Evolutionary conservation across 176 grass and related monocot species (phyloP), one percentile per base, ranked within the genome.

Genomic region (Oryza brachyantha): DNA sequence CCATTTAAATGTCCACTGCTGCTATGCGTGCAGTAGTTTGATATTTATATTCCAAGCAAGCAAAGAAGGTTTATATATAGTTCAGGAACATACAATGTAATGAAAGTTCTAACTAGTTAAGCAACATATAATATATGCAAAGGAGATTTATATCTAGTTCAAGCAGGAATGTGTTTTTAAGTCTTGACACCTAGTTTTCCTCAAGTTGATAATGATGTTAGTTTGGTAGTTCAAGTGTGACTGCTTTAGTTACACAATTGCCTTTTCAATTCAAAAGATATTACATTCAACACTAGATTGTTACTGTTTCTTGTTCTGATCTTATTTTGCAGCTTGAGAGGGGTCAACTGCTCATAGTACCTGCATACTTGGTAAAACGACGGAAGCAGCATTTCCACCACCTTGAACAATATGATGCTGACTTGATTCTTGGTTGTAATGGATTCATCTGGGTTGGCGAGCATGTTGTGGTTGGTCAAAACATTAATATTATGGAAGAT

Each of bases 401-500:
- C 59, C 76, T 99, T 2, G 88, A 92, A 27, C 83, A 93, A 77
- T 99, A 95, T 46, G 65, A 82, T 1, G 81, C 93, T 0, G 92
- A 95, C 79, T 67, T 99, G 61, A 95, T 99, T 86, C 85, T 99
- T 58, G 96, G 96, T 37, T 93, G 92, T 78, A 99, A 95, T 0
- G 96, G 96, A 19, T 99, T 91, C 80, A 74, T 99, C 48, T 99
- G 96, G 96, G 86, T 95, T 0, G 92, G 96, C n/a, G 83, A 99
- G 80, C 96, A 99, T 77, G 83, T 87, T 1, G 83, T 91, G 35
- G 64, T 69, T 1, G 61, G 65, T 65, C 86, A 90, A 80, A 85
- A 85, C 29, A 75, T n/a, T 67, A 77, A 29, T 52, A 52, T 52
- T 31, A 31, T 72, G 29, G 86, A 45, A 62, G 5, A 36, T 36